phyloP scores from a whole-genome alignment of 805 yeast genomes.

The Komagataella ulmi region DNA sequence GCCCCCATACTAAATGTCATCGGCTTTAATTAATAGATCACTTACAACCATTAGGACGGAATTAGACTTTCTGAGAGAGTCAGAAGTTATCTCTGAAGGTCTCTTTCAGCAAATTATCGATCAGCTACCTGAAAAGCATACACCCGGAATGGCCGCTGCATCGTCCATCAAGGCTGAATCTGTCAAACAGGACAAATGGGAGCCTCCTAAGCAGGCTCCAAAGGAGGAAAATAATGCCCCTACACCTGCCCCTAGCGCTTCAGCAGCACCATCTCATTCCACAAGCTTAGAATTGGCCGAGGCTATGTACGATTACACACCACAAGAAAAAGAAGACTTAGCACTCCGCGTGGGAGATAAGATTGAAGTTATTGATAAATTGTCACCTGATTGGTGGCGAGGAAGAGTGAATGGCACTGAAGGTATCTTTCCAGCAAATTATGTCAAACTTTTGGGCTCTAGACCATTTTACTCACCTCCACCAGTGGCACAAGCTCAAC shows the following conservation, averaged over 20 bases:
- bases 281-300: constrained; percentile 25
- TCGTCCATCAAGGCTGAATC: not conserved
- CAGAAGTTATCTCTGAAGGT: constrained; percentile 51
- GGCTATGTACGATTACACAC: constrained; percentile 53
- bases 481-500: constrained; percentile 11
- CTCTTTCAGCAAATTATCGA: constrained; percentile 35
- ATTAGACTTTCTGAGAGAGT: constrained; percentile 65
- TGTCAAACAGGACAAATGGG: not conserved
- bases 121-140: constrained; percentile 45
- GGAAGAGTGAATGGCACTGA: constrained; percentile 41
- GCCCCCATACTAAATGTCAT: constrained; percentile 8
- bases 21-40: constrained; percentile 66
- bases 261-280: not conserved
- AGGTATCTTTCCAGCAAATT: constrained; percentile 77
- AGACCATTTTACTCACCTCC: constrained; percentile 9
- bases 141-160: constrained; percentile 23
- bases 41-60: constrained; percentile 65
- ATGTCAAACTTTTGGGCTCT: constrained; percentile 31
- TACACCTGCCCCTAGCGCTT: not conserved
- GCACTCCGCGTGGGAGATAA: constrained; percentile 44
- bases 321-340: constrained; percentile 60
- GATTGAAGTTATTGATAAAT: constrained; percentile 49
- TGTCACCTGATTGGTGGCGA: constrained; percentile 77
- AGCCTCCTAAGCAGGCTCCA: not conserved
- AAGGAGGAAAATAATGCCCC: not conserved